Evolutionary conservation across 768 basidiomycete species (phyloP), one percentile per base, ranked within the genome.

Genomic region (Kwoniella sp.): DNA sequence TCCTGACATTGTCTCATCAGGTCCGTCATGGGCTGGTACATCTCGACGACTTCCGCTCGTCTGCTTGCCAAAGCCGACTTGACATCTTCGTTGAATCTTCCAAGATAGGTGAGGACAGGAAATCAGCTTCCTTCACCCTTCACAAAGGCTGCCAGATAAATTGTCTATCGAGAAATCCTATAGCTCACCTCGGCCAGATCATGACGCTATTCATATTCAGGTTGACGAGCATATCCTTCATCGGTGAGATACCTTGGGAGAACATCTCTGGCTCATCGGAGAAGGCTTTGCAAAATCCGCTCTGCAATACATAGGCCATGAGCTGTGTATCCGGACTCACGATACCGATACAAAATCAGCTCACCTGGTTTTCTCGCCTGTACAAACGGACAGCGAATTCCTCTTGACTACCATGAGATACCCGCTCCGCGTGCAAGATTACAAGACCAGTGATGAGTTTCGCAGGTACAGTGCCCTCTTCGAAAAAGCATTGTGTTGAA

Each of bases 201-300:
- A 91, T 88, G 6, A 93, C 92, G n/a, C 84, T 87, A 22, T 90
- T 86, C 50, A 98, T 82, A 68, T 93, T 91, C 7, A 98, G 84
- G 77, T 95, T 92, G 65, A 92, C 92, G 86, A 99, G 87, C 66
- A 95, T 89, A 57, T 88, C 92, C 72, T 88, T 90, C 22, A 99
- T 82, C 0, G 96, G 96, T 1, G 91, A 92, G 78, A 98, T 80
- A 0, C 94, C 95, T 66, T 87, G 91, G 0, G 90, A 93, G 65
- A 99, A 96, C 66, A 89, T 87, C 78, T 98, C 96, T 3, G 95
- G 93, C 72, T 97, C 90, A 79, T 98, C 96, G 1, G 92, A 91
- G 76, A 99, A 96, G 0, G 92, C 96, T 79, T 99, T 98, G 68
- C 97, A 82, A 79, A 98, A 99, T 0, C 95, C 95, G 1, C 83